phyloP scores from a whole-genome alignment of 257 asterid species.

The Fraxinus cuspidata region DNA sequence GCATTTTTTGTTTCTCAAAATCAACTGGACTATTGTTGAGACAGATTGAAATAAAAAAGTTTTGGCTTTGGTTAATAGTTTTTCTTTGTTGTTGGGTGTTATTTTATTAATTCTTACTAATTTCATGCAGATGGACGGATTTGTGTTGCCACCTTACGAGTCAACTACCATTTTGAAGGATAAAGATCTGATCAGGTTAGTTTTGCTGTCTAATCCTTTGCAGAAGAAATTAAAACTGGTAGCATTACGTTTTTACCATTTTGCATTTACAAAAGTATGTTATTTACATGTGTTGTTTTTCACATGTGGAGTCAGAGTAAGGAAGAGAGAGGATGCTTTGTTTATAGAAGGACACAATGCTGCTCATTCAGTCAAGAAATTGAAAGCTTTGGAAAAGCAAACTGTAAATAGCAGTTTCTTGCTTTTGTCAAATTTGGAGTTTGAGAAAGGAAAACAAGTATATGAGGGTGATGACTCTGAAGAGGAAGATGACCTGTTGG shows the following conservation, averaged over 20 bases:
- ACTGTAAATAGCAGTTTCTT: slow-evolving; percentile 42
- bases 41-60: neutral
- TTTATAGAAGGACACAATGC: slow-evolving; percentile 50
- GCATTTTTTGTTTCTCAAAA: slow-evolving; percentile 6
- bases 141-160: slow-evolving; percentile 75
- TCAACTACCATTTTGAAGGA: slow-evolving; percentile 67
- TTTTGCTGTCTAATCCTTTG: slow-evolving; percentile 9
- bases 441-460: slow-evolving; percentile 69
- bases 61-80: neutral
- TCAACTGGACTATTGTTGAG: neutral
- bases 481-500: slow-evolving; percentile 37
- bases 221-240: neutral
- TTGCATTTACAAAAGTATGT: neutral
- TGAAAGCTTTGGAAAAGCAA: slow-evolving; percentile 50
- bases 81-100: neutral
- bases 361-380: slow-evolving; percentile 32
- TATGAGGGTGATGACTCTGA: slow-evolving; percentile 52
- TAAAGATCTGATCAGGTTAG: slow-evolving; percentile 74
- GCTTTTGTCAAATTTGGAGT: slow-evolving; percentile 76
- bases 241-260: neutral
- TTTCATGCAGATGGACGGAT: slow-evolving; percentile 69
- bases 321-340: slow-evolving; percentile 48
- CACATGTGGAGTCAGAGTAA: slow-evolving; percentile 48
- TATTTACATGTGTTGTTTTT: slow-evolving; percentile 13
- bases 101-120: neutral